Evolutionary conservation across 2,329 filamentous ascomycete genomes (phyloP).

Genomic region (Hyphodiscus sp.): DNA sequence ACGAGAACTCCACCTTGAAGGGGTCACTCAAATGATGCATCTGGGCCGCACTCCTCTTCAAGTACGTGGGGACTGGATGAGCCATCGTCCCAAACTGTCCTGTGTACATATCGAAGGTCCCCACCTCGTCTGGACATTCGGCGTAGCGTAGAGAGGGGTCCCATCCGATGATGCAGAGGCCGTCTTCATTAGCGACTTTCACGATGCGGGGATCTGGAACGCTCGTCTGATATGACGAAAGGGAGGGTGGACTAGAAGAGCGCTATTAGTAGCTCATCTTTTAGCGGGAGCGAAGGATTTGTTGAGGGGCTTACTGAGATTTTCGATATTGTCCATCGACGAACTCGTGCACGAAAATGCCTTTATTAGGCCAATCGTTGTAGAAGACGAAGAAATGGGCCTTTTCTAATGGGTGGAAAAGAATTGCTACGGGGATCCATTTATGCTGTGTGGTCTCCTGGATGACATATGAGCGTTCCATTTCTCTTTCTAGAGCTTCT

Average conservation of each 20-base stretch:
- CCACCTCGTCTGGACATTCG: neutral
- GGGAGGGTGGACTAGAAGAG: too few relatives aligned
- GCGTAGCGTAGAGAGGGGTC: neutral
- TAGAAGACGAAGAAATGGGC: neutral
- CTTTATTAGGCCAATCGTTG: neutral
- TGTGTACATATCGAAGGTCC: constrained; percentile 7
- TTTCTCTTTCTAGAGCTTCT: neutral
- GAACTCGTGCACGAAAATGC: neutral
- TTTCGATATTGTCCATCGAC: neutral
- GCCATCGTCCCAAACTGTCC: constrained; percentile 3
- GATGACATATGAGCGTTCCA: too few relatives aligned
- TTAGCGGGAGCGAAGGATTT: too few relatives aligned
- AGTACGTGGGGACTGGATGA: constrained; percentile 2
- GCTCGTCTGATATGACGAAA: neutral
- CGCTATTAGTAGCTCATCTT: too few relatives aligned
- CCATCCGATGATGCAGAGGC: neutral
- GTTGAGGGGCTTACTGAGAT: neutral
- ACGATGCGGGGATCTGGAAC: neutral
- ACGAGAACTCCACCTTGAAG: neutral
- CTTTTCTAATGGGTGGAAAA: neutral
- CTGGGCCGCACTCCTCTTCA: neutral
- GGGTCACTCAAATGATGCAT: neutral
- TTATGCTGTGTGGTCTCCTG: too few relatives aligned
- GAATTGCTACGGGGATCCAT: neutral
- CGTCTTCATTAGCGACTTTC: neutral